Base-by-base conservation (phyloP, 1,139 yeast genomes). In the Yamadazyma siamensis region DNA sequence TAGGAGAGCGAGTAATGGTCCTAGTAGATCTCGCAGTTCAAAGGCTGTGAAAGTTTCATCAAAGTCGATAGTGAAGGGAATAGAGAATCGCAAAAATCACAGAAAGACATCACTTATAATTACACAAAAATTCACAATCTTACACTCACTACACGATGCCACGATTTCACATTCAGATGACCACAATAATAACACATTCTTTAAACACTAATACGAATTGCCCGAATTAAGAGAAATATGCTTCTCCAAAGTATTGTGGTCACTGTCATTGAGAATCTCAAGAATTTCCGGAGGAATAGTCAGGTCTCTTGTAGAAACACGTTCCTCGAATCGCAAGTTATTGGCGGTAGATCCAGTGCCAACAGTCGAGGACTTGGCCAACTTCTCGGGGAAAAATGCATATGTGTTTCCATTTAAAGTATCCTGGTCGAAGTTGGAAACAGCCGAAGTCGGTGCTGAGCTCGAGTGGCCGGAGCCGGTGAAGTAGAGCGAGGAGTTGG, bases 381-480 rank as follows among this genome's bases (percentile, higher is more conserved):
- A 34, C 26, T 51, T 50, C 4, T 34, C 31, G 2, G 56, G 56
- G 25, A 48, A 46, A 25, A 51, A 44, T 2, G 54, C 45, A 35
- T 28, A 46, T 18, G 26, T 35, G 24, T 38, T 39, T 2, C 36
- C 40, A 13, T 31, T 28, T 20, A 41, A 31, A 5, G 52, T 40
- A 15, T 35, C 41, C 3, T 43, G 40, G 18, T 39, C 46, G 6
- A 9, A 13, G 4, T 13, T 19, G 4, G 14, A n/a, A 7, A 31
- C 31, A 3, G 44, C 32, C 3, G 50, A 44, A 21, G 28, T 17
- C 4, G 38, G 32, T 1, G 39, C 14, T 5, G 35, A 26, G 15
- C 31, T 27, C 3, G 36, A 13, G 7, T 18, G 20, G 13, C 23
- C 15, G 10, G 44, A 38, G 17, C 31, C 22, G 2, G 44, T 28